Evolutionary conservation across 2,329 filamentous ascomycete genomes (phyloP).

Genomic region (Lecanicillium sp.): DNA sequence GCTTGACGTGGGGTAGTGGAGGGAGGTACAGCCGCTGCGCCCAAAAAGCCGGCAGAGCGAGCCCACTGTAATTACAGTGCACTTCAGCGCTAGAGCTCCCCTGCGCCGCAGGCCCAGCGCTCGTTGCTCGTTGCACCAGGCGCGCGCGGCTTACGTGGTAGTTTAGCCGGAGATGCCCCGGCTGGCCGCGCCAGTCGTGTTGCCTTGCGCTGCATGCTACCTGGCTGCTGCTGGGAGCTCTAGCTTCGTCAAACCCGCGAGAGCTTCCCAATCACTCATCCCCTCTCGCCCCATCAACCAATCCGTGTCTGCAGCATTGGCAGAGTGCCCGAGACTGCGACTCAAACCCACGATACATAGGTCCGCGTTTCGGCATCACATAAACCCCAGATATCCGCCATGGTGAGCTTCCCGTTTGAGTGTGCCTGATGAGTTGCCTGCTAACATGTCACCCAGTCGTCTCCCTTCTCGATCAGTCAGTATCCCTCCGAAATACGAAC

Average conservation of each 20-base stretch:
- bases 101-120: neutral
- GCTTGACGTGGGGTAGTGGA: constrained; percentile 13
- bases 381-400: constrained; percentile 24
- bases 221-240: constrained; percentile 4
- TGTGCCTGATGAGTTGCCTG: constrained; percentile 19
- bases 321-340: neutral
- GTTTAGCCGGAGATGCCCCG: constrained; percentile 15
- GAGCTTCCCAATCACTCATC: constrained; percentile 5
- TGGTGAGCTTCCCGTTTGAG: constrained; percentile 17
- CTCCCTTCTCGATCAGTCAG: constrained; percentile 93
- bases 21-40: neutral
- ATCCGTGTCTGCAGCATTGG: neutral
- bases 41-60: neutral
- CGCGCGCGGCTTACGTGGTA: constrained; percentile 6
- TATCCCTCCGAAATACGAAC: constrained; percentile 4
- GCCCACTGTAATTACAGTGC: constrained; percentile 5
- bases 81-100: neutral
- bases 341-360: neutral
- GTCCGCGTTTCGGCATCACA: constrained; percentile 19
- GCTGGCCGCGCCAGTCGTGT: constrained; percentile 16
- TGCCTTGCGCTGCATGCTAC: constrained; percentile 14
- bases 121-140: neutral
- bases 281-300: neutral
- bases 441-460: constrained; percentile 54
- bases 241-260: constrained; percentile 12